These are phyloP conservation scores for Hagleromyces aurorensis DNA, from an alignment of 805 yeast species.

Conservation along the genomic window DNA sequence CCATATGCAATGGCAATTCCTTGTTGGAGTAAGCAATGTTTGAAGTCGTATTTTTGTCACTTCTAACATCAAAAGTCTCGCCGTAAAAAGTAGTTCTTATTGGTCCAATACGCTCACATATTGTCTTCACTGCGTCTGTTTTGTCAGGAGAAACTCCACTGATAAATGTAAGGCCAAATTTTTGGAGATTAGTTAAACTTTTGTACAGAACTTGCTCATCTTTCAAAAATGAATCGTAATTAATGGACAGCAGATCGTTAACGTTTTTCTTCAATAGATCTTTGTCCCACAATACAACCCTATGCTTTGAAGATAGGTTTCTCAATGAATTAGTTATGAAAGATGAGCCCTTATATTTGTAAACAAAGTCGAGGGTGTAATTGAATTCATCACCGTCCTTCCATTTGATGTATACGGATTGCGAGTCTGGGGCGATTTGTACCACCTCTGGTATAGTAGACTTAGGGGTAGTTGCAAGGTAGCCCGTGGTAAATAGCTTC, in stretches of 20 bases:
- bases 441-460: constrained; percentile 33
- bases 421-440: constrained; percentile 29
- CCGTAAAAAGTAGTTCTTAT: constrained; percentile 68
- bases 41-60: constrained; percentile 41
- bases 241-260: constrained; percentile 23
- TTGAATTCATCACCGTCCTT: constrained; percentile 37
- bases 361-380: constrained; percentile 42
- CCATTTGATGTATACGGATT: constrained; percentile 40
- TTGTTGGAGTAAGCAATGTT: constrained; percentile 64
- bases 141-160: constrained; percentile 42
- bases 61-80: constrained; percentile 56
- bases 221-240: constrained; percentile 37
- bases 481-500: constrained; percentile 57
- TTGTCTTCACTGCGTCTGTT: constrained; percentile 33
- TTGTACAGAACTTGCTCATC: constrained; percentile 31
- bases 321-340: constrained; percentile 25
- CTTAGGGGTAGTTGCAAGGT: constrained; percentile 26
- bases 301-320: constrained; percentile 24
- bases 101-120: constrained; percentile 55
- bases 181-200: constrained; percentile 40
- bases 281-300: constrained; percentile 38
- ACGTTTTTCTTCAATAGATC: constrained; percentile 16
- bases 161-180: constrained; percentile 50
- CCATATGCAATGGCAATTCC: constrained; percentile 70
- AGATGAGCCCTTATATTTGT: constrained; percentile 35